Evolutionary conservation across 257 asterid species (phyloP).

Genomic region (Solanum sejunctum): DNA sequence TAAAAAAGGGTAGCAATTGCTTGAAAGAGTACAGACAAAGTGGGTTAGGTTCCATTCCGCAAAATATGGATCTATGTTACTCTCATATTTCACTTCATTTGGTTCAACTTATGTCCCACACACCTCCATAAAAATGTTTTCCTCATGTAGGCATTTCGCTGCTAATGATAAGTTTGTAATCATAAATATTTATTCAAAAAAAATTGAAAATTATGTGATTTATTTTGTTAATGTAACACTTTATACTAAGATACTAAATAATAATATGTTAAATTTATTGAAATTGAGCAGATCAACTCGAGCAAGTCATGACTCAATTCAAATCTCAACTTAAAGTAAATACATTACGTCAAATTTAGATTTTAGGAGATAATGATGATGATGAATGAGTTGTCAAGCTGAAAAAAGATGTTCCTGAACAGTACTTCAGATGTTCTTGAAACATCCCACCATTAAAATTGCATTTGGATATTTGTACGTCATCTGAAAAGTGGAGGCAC

Average conservation of each 20-base stretch:
- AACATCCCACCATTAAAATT: no score
- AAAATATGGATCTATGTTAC: neutral
- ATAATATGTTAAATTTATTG: no score
- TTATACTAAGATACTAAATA: no score
- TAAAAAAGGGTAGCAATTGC: neutral
- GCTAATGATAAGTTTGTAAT: no score
- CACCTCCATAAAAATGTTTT: neutral
- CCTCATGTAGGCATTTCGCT: no score
- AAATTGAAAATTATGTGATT: neutral
- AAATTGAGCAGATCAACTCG: no score
- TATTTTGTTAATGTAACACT: neutral
- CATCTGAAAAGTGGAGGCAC: neutral
- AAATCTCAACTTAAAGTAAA: no score
- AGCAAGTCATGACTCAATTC: fast-evolving
- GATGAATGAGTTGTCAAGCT: no score
- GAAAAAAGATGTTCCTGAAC: neutral
- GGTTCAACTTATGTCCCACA: neutral
- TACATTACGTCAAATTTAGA: no score
- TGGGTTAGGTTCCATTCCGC: neutral
- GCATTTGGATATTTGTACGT: neutral
- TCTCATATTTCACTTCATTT: neutral
- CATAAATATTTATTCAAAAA: no score
- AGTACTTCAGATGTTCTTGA: no score
- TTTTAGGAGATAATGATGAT: no score
- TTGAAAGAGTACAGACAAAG: neutral